Evolutionary conservation across 2,329 filamentous ascomycete species (phyloP), one percentile per base, ranked within the genome.

Genomic region (Pseudogymnoascus sp.): DNA sequence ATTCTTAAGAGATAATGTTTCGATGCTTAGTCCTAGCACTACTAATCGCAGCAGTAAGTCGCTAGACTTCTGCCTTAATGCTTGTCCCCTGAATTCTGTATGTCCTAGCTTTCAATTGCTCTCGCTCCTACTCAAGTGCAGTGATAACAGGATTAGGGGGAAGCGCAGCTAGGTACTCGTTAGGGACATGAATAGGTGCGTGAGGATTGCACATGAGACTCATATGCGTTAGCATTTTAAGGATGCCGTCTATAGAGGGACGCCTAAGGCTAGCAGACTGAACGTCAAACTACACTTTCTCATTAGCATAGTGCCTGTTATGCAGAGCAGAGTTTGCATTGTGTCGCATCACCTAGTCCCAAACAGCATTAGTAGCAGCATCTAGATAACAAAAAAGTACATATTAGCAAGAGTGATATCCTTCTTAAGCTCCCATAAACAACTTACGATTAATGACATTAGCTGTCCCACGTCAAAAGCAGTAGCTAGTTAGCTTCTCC

Each of bases 391-490:
- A 2, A 61, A 64, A 28, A 37, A 34, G 48, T 41, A 1, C 34
- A 61, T 48, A 37, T 61, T 62, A 64, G 62, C 48, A 64, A 61
- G 48, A 16, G 23, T n/a, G 2, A 4, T 39, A 21, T 5, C 60
- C 3, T 62, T 45, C 60, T 62, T 10, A 45, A 48, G 37, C 60
- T 45, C 25, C 62, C 13, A 60, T 43, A 31, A 28, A 37, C 13
- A 60, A 68, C 68, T 64, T 69, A 69, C 65, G 31, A 63, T 69
- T 39, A 62, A 70, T 63, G 10, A 65, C 67, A 57, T 71, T 70
- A 3, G 64, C 65, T n/a, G 63, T 68, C 21, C 65, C 65, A 64
- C 65, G 54, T 39, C 63, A 62, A 61, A 71, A 69, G 61, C 64
- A 69, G 63, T 70, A 69, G 62, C 63, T 63, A 11, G 67, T 71